Evolutionary conservation across 2,329 filamentous ascomycete genomes (phyloP), one percentile per base, ranked within the genome.

Genomic region (Aspergillus chevalieri): DNA sequence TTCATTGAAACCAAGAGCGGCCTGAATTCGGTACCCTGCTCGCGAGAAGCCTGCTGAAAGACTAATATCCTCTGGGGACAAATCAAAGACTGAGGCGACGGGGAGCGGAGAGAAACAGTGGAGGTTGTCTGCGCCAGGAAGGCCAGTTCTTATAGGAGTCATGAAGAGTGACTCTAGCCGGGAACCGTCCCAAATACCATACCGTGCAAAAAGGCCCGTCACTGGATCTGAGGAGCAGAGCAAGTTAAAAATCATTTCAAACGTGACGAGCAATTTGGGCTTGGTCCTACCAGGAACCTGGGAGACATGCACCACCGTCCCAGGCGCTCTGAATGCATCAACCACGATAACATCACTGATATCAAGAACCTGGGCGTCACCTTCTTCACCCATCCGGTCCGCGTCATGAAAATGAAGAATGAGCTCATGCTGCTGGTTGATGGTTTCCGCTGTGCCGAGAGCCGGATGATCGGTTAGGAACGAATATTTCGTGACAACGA

Each of bases 1-100:
- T 21, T 46, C 44, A 34, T 46, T 17, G 30, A 36, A 46, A 33
- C 44, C 44, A 46, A 46, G 15, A 21, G 44, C 44, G 30, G 44
- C 44, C 30, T 19, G 44, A 46, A 33, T 22, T 15, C 44, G 44
- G 22, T 46, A 46, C n/a, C 44, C 44, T 12, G 44, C 44, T n/a
- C 36, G 26, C 17, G 44, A 15, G 30, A 46, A 46, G n/a, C 44
- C 44, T 5, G 28, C 30, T n/a, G 44, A 46, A 9, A 46, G 44
- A 17, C 44, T 15, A 9, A 33, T 28, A 36, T 46, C 44, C 6
- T 22, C 28, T 10, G 44, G 44, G 12, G 44, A 46, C 22, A 46
- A 33, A 22, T 46, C 44, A 38, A 46, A 46, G 3, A 46, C 44
- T 22, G 44, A 46, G 19, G 44, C 44, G 5, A 38, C 44, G 21